A percentile compares a stretch with the other conserved stretches of the same genome.
Evolutionary conservation across 495 filamentous ascomycete species (phyloP).

Genomic region (Penicillium roqueforti): DNA sequence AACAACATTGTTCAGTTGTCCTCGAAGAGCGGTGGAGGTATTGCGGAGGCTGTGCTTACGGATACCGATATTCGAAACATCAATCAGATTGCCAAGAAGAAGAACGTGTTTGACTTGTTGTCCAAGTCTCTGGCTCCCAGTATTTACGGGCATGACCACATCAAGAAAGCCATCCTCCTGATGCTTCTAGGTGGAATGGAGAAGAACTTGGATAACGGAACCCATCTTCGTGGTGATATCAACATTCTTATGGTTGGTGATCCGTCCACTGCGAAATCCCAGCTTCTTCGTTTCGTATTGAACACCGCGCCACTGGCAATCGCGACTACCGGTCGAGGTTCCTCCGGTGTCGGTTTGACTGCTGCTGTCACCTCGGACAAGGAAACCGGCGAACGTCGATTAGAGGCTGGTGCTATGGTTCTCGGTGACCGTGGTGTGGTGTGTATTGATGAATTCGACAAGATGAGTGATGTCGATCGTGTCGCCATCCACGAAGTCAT

Average conservation of each 20-base stretch:
- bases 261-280: constrained; percentile 97
- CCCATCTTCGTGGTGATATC: constrained; percentile 96
- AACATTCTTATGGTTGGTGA: constrained; percentile 99
- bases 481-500: constrained; percentile 99
- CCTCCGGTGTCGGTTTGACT: constrained; percentile 96
- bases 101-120: constrained; percentile 85
- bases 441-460: constrained; percentile 99
- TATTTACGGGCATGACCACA: constrained; percentile 96
- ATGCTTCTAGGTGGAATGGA: constrained; percentile 98
- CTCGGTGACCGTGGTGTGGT: constrained; percentile 95
- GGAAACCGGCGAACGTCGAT: constrained; percentile 89
- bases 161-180: constrained; percentile 95
- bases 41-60: constrained; percentile 89
- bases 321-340: constrained; percentile 94
- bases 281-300: constrained; percentile 93
- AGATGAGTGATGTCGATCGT: constrained; percentile 98
- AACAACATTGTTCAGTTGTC: constrained; percentile 95
- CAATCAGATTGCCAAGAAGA: constrained; percentile 95
- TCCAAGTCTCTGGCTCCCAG: constrained; percentile 97
- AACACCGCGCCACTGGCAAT: constrained; percentile 97
- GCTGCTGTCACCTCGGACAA: constrained; percentile 96
- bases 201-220: constrained; percentile 97
- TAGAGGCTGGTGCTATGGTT: constrained; percentile 99
- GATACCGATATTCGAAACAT: constrained; percentile 98
- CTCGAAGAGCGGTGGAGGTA: constrained; percentile 91